Evolutionary conservation across 495 filamentous ascomycete species (phyloP).

Genomic region (Tuber aestivum): DNA sequence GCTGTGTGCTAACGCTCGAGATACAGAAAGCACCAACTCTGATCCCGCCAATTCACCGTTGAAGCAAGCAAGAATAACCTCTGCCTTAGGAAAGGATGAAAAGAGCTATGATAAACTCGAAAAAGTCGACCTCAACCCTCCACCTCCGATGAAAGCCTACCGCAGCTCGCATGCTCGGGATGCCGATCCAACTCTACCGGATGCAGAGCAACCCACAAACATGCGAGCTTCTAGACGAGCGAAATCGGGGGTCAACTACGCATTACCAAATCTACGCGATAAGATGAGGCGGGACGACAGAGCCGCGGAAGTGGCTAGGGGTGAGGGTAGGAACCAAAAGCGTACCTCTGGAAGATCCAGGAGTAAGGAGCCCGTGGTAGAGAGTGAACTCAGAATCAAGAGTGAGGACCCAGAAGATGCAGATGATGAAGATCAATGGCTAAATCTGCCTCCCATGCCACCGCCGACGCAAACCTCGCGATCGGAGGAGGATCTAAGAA

Average conservation of each 20-base stretch:
- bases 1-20: conserved; percentile 28
- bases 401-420: conserved; percentile 14
- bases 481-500: conserved; percentile 23
- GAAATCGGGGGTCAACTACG: conserved; percentile 67
- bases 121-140: conserved; percentile 25
- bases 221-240: conserved; percentile 51
- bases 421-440: conserved; percentile 23
- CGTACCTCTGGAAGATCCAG: conserved; percentile 14
- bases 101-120: conserved; percentile 24
- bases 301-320: conserved; percentile 13
- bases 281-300: conserved; percentile 69
- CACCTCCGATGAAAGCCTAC: conserved; percentile 27
- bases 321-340: conserved; percentile 20
- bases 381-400: conserved; percentile 9
- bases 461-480: conserved; percentile 17
- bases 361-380: conserved; percentile 21
- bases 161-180: conserved; percentile 29
- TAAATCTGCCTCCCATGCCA: conserved; percentile 20
- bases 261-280: conserved; percentile 73
- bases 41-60: conserved; percentile 46
- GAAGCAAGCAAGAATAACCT: conserved; percentile 38
- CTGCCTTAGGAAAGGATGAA: conserved; percentile 11
- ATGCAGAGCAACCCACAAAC: conserved; percentile 47
- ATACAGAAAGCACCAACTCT: conserved; percentile 53
- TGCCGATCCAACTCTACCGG: conserved; percentile 52